Evolutionary conservation across 1,284 basidiomycete genomes (phyloP).

Genomic region (Ustilago curta): DNA sequence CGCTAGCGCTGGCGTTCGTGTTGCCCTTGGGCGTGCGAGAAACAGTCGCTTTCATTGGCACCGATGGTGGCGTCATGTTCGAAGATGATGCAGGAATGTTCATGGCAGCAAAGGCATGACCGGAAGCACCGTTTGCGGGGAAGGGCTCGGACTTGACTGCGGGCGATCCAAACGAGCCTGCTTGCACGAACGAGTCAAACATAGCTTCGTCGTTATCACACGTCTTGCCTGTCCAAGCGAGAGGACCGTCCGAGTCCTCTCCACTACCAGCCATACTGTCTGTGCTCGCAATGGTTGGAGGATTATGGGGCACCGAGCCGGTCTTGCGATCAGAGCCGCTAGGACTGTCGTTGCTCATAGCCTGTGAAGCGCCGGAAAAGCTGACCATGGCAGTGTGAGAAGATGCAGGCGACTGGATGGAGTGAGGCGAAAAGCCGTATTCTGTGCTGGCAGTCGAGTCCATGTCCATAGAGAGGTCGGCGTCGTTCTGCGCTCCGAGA

Average conservation of each 20-base stretch:
- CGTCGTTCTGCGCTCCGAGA: slow-evolving; percentile 25
- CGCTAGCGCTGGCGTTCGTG: slow-evolving; percentile 21
- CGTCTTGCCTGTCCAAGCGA: slow-evolving; percentile 34
- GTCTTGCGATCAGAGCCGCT: slow-evolving; percentile 47
- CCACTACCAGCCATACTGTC: slow-evolving; percentile 44
- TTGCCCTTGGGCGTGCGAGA: slow-evolving; percentile 11
- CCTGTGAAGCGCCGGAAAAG: slow-evolving; percentile 29
- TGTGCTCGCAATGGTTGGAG: slow-evolving; percentile 21
- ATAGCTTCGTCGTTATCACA: slow-evolving; percentile 61
- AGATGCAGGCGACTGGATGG: slow-evolving; percentile 45
- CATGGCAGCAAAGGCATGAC: slow-evolving; percentile 35
- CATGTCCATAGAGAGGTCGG: slow-evolving; percentile 51
- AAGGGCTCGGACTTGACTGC: slow-evolving; percentile 22
- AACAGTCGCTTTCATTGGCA: slow-evolving; percentile 10
- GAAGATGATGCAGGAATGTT: slow-evolving; percentile 26
- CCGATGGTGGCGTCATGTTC: slow-evolving; percentile 42
- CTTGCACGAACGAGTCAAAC: slow-evolving; percentile 63
- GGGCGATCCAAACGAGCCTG: slow-evolving; percentile 55
- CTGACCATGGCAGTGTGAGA: slow-evolving; percentile 41
- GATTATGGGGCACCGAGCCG: slow-evolving; percentile 21
- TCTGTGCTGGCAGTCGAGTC: slow-evolving; percentile 49
- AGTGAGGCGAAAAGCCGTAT: slow-evolving; percentile 44
- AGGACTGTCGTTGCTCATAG: slow-evolving; percentile 42
- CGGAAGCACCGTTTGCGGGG: slow-evolving; percentile 20
- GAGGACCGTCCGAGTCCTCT: slow-evolving; percentile 44